These are phyloP conservation scores for Orbilia ellipsospora DNA, from an alignment of 2,329 filamentous ascomycete species.

Conservation along the genomic window DNA sequence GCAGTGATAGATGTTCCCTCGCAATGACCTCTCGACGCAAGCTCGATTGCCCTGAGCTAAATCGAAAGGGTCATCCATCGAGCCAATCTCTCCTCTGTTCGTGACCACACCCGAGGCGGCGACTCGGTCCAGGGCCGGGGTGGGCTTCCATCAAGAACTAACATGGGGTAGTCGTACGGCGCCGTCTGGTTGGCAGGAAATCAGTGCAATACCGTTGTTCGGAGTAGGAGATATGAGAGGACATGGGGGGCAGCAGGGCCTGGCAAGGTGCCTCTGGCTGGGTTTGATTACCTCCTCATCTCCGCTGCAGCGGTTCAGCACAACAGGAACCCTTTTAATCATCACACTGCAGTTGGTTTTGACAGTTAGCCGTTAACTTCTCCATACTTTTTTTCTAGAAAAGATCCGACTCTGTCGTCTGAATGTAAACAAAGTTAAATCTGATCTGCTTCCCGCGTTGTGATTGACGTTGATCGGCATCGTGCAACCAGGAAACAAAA, in stretches of 20 bases:
- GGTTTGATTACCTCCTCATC: constrained; percentile 47
- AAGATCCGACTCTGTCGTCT: too few relatives aligned
- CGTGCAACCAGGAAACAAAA: constrained; percentile 25
- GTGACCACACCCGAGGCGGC: constrained; percentile 37
- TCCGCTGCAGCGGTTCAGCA: constrained; percentile 23
- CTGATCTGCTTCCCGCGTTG: constrained; percentile 6
- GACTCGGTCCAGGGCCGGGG: constrained; percentile 42
- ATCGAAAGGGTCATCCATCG: constrained; percentile 28
- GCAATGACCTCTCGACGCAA: constrained; percentile 21
- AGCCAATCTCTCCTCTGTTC: constrained; percentile 25
- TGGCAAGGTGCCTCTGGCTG: constrained; percentile 21
- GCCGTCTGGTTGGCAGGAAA: constrained; percentile 48
- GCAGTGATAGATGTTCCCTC: constrained; percentile 13
- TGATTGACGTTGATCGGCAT: constrained; percentile 21
- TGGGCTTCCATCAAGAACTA: constrained; percentile 13
- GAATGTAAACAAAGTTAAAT: too few relatives aligned
- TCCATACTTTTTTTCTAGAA: too few relatives aligned
- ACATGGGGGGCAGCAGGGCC: constrained; percentile 7
- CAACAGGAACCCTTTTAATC: constrained; percentile 12
- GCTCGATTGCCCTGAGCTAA: constrained; percentile 34
- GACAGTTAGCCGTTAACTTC: too few relatives aligned
- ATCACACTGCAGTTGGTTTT: constrained; percentile 2
- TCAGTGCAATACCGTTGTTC: constrained; percentile 28
- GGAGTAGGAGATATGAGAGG: constrained; percentile 3
- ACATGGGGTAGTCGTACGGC: constrained; percentile 32